Evolutionary conservation across 495 filamentous ascomycete genomes (phyloP), one percentile per base, ranked within the genome.

Genomic region (Neurospora sp.): DNA sequence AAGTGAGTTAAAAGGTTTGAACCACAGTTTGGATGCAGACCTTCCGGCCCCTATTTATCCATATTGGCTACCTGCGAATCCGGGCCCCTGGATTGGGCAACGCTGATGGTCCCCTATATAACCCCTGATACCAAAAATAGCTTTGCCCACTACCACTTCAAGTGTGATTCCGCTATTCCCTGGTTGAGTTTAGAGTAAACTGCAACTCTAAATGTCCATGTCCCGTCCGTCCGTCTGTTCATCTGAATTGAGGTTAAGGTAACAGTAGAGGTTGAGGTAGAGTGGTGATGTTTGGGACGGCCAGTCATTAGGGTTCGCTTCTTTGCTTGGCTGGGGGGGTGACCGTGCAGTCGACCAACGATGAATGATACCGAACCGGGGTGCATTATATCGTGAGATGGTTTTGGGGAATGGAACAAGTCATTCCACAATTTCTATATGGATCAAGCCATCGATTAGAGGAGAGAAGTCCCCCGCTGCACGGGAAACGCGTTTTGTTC

Each of bases 11-110:
- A 3, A 18, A 35, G 1, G 3, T 46, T 20, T 46, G 14, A 66
- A 18, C 27, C 27, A 66, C 14, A 35, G 70, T 78, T 66, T 78
- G 68, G 70, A 71, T 72, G 73, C 73, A 76, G 77, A 74, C 71
- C 73, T 76, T 76, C 53, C 7, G 14, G 27, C 0, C 71, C 70
- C 76, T 76, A 76, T 78, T 78, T 80, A 80, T 77, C 79, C 79
- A 80, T 53, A 80, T 79, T 80, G 78, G 53, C 70, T 69, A 69
- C 73, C 78, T 73, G 75, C 71, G 72, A 79, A 77, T 77, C 76
- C 72, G 82, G 78, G 46, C 75, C 80, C 78, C 78, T 79, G 78
- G 81, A 85, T 78, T 80, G 79, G 79, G 7, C 53, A 66, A 61
- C 27, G 6, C 35, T 37, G 6, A 37, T 37, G 22, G 53, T 61